phyloP scores from a whole-genome alignment of 108 stramenopile species.

The Epithemia pelagica region DNA sequence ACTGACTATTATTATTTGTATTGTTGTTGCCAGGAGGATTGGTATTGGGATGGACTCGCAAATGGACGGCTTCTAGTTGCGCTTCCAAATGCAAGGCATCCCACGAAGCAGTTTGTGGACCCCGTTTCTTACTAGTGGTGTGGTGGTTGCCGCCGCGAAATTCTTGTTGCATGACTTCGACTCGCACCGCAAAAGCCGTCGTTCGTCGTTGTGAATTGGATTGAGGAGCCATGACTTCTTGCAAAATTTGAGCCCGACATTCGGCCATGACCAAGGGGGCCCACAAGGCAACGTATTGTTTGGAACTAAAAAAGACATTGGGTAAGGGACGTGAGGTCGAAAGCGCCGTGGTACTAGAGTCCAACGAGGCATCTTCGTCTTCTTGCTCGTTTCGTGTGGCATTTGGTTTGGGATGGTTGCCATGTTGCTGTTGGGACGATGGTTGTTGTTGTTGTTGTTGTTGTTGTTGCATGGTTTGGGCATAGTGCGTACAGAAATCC shows the following conservation, averaged over 20 bases:
- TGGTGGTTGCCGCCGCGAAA: background rate
- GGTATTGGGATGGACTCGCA: background rate
- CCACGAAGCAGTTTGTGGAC: background rate
- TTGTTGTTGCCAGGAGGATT: too few relatives aligned
- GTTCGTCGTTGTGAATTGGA: background rate
- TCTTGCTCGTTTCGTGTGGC: slow-evolving; percentile 5
- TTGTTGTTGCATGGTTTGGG: slow-evolving; percentile 13
- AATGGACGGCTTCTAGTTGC: background rate
- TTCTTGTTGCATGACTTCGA: background rate
- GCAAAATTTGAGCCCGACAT: slow-evolving; percentile 60
- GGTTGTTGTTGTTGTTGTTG: slow-evolving; percentile 7
- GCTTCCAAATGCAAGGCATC: background rate
- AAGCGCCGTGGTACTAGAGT: background rate
- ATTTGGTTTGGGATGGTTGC: too few relatives aligned
- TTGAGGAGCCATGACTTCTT: slow-evolving; percentile 21
- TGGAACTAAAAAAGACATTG: slow-evolving; percentile 54
- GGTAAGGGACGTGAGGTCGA: slow-evolving; percentile 38
- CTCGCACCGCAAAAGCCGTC: background rate
- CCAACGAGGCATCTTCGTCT: slow-evolving; percentile 4
- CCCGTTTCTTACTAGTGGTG: background rate
- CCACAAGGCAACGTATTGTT: slow-evolving; percentile 75
- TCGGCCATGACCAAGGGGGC: slow-evolving; percentile 73
- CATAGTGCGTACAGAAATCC: slow-evolving; percentile 64
- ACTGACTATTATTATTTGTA: too few relatives aligned
- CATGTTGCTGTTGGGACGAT: too few relatives aligned